These are phyloP conservation scores for Mallotus nudiflorus DNA, from an alignment of 345 rosid genomes.

Conservation along the genomic window DNA sequence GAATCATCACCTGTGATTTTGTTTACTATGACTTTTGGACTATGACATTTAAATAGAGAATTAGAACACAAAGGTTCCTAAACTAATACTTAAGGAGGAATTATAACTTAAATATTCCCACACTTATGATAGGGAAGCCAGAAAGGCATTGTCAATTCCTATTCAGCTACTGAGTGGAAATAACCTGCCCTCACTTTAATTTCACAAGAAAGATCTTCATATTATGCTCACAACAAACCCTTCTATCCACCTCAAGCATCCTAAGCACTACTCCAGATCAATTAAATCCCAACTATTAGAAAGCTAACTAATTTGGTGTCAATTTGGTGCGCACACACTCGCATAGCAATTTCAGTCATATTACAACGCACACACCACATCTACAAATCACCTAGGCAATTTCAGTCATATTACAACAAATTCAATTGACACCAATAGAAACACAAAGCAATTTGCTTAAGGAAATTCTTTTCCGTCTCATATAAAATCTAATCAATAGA, in stretches of 20 bases:
- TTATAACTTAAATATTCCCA: too few species aligned
- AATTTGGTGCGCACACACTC: too few species aligned
- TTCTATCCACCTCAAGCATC: background rate
- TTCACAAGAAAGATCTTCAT: background rate
- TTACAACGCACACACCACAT: background rate
- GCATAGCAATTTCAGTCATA: too few species aligned
- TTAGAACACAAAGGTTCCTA: too few species aligned
- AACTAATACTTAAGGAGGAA: too few species aligned
- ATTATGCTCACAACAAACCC: background rate
- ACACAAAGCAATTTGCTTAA: conserved; percentile 1
- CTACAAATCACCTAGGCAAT: background rate
- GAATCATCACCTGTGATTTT: background rate
- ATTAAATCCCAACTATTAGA: background rate
- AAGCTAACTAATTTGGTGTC: background rate
- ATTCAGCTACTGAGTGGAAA: too few species aligned
- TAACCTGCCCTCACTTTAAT: background rate
- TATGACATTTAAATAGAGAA: too few species aligned
- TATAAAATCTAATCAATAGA: background rate
- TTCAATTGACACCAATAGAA: background rate
- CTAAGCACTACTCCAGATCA: background rate
- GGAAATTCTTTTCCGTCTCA: background rate
- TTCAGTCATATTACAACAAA: background rate
- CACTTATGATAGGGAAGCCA: too few species aligned
- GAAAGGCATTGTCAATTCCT: too few species aligned
- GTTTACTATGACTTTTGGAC: background rate